Evolutionary conservation across 257 asterid species (phyloP), one percentile per base, ranked within the genome.

Genomic region (Capsicum baccatum): DNA sequence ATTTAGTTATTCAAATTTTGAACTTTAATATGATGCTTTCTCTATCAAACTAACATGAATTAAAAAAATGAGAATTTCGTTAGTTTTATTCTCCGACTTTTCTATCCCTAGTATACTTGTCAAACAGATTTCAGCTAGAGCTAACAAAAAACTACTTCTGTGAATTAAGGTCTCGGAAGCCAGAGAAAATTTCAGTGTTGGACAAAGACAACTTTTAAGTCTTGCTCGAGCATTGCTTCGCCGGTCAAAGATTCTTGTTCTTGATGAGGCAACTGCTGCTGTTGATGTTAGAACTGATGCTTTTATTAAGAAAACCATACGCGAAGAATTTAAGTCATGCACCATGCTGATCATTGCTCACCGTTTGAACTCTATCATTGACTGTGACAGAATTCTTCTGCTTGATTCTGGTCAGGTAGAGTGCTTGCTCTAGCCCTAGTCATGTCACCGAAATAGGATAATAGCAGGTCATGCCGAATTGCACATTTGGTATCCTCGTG

Each of bases 211-310:
- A 83, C 89, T 96, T 74, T 85, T 96, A 79, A 92, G 97, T 89
- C 99, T 96, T 87, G 93, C 99, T 50, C 93, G 99, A 66, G 98
- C 99, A 84, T 86, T 96, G 80, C 97, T 96, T 63, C 97, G 99
- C 55, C 85, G 99, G 89, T 92, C 99, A 17, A 96, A 96, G 87
- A 96, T 96, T 87, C 99, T 96, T 6, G 98, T 96, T 87, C 97
- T 96, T 82, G 99, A 94, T 85, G 99, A 96, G 92, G 99, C 98
- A 66, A 96, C 99, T 5, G 99, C 99, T 21, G 99, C 99, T 62
- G 98, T 96, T 84, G 99, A 94, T 82, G 97, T 94, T 80, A 89
- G 98, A 85, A 96, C 99, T 8, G 98, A 96, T 79, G 98, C 98
- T 35, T 97, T 96, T 84, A 96, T 96, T 84, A 98, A 94, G 84